phyloP scores from a whole-genome alignment of 1,284 basidiomycete genomes.

The Tylopilus orsonianus region DNA sequence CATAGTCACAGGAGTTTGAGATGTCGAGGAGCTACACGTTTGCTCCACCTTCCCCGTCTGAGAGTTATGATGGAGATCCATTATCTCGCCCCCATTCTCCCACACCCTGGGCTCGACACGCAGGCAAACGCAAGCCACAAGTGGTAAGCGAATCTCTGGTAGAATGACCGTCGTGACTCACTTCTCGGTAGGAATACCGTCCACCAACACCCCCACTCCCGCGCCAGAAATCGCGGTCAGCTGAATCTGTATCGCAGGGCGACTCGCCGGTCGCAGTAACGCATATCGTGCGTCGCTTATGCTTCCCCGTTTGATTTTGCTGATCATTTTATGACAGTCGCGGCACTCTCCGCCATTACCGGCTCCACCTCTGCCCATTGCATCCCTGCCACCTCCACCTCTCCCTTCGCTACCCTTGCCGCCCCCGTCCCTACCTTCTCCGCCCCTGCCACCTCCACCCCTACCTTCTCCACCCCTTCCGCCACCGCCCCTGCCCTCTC shows the following conservation, averaged over 20 bases:
- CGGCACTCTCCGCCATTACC: constrained; percentile 34
- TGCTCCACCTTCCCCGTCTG: constrained; percentile 37
- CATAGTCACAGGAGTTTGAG: constrained; percentile 36
- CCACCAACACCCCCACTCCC: constrained; percentile 58
- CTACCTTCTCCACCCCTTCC: constrained; percentile 13
- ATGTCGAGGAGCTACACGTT: constrained; percentile 34
- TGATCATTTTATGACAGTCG: constrained; percentile 18
- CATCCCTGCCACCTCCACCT: constrained; percentile 18
- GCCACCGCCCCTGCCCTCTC: no score
- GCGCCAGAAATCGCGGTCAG: constrained; percentile 36
- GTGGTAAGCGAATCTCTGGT: constrained; percentile 27
- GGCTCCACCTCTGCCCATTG: constrained; percentile 20
- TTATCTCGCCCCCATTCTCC: constrained; percentile 35
- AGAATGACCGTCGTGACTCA: constrained; percentile 5
- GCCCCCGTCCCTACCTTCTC: constrained; percentile 11
- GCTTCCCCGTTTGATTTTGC: not conserved
- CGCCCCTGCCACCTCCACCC: constrained; percentile 16
- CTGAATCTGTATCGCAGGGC: constrained; percentile 24
- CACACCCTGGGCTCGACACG: constrained; percentile 33
- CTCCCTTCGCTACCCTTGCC: constrained; percentile 1
- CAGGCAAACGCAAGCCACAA: constrained; percentile 36
- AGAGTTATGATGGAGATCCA: constrained; percentile 38
- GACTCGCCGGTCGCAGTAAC: constrained; percentile 35
- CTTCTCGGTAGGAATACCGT: constrained; percentile 43
- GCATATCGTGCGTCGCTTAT: constrained; percentile 21